Percentiles rank a stretch among this genome's conserved stretches.
These are phyloP conservation scores for Dalechampia spathulata DNA, from an alignment of 441 rosid species.

Conservation along the genomic window DNA sequence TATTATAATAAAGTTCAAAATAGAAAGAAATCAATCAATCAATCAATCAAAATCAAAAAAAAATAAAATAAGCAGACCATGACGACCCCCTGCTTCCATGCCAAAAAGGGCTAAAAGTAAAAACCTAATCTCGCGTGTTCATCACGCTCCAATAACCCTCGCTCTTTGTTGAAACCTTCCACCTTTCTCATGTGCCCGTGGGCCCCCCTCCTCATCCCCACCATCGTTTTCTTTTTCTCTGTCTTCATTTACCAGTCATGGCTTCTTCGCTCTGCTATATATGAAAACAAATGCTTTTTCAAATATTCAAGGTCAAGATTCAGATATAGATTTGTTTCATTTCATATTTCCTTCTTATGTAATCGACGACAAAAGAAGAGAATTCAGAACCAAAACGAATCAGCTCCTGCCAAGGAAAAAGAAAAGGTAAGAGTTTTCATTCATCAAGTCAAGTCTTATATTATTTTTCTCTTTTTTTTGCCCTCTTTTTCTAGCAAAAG, in stretches of 20 bases:
- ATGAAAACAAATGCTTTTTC: too few relatives aligned
- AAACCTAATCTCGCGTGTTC: neutral
- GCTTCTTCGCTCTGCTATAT: conserved; percentile 2
- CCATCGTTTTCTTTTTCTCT: neutral
- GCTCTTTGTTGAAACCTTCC: neutral
- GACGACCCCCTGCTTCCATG: too few relatives aligned
- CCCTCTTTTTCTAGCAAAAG: neutral
- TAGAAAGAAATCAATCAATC: neutral
- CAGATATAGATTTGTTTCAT: too few relatives aligned
- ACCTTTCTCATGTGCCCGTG: conserved; percentile 2
- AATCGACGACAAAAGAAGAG: neutral
- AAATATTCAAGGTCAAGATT: too few relatives aligned
- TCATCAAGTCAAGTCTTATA: conserved; percentile 12
- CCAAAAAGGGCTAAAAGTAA: too few relatives aligned
- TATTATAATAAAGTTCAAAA: neutral
- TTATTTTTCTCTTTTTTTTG: neutral
- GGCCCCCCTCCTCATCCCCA: neutral
- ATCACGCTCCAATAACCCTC: neutral
- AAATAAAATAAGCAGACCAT: neutral
- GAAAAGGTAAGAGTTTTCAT: conserved; percentile 1
- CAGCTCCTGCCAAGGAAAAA: neutral
- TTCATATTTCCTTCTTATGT: too few relatives aligned
- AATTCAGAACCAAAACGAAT: neutral
- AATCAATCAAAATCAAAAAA: too few relatives aligned
- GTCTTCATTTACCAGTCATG: neutral